Conservation (phyloP, 768 basidiomycete species). For the Calocera viscosa region DNA sequence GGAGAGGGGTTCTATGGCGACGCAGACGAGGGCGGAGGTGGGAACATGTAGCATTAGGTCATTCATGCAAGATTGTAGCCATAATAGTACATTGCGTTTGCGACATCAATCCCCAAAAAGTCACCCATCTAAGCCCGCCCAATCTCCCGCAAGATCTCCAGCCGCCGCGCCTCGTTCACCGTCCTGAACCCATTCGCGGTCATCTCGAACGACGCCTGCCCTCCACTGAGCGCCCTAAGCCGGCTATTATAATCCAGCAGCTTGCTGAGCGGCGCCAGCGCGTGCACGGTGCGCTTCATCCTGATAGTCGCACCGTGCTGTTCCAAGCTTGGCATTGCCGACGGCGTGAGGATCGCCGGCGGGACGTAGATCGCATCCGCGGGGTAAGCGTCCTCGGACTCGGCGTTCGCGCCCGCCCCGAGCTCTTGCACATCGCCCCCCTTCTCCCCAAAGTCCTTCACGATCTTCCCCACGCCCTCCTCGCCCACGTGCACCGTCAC, state of each 20-base stretch:
- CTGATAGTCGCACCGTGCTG: slow-evolving; percentile 23
- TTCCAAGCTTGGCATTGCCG: slow-evolving; percentile 27
- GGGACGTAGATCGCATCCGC: slow-evolving; percentile 64
- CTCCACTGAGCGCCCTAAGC: slow-evolving; percentile 67
- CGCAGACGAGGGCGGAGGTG: slow-evolving; percentile 56
- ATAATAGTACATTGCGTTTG: neutral
- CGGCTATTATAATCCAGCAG: slow-evolving; percentile 72
- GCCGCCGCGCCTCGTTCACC: slow-evolving; percentile 47
- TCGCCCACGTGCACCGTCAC: slow-evolving; percentile 58
- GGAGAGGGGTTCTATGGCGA: slow-evolving; percentile 49
- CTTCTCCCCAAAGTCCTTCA: slow-evolving; percentile 74
- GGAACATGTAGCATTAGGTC: slow-evolving; percentile 20
- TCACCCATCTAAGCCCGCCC: slow-evolving; percentile 43
- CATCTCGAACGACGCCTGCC: slow-evolving; percentile 73
- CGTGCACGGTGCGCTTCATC: slow-evolving; percentile 54
- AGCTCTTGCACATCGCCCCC: slow-evolving; percentile 64
- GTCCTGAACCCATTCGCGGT: slow-evolving; percentile 58
- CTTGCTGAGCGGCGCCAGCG: slow-evolving; percentile 62
- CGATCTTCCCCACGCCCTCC: slow-evolving; percentile 57
- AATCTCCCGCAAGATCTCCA: slow-evolving; percentile 67
- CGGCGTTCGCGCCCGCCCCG: slow-evolving; percentile 20
- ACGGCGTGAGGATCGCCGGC: slow-evolving; percentile 64
- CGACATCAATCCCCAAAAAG: neutral
- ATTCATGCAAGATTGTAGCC: neutral
- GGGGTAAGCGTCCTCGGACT: slow-evolving; percentile 35